phyloP scores from a whole-genome alignment of 345 rosid species.

The Camelina neglecta region DNA sequence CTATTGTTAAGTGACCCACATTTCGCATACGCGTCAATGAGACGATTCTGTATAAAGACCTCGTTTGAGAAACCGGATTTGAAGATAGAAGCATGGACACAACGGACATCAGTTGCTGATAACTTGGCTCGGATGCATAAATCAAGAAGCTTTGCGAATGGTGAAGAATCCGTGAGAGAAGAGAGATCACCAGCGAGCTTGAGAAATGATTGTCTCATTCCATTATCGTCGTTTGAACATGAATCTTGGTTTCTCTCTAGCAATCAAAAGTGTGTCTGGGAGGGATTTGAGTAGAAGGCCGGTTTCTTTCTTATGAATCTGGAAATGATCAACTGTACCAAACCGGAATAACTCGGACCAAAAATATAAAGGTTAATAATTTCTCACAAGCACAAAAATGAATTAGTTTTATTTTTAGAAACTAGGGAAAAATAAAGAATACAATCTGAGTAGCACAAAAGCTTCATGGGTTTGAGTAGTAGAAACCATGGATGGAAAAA shows the following conservation, averaged over 20 bases:
- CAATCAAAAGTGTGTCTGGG: background rate
- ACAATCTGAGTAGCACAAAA: constrained; percentile 29
- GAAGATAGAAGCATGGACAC: constrained; percentile 66
- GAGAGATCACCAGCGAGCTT: constrained; percentile 50
- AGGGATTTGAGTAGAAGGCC: background rate
- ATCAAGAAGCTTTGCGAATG: constrained; percentile 72
- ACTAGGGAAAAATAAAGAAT: constrained; percentile 43
- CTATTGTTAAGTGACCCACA: constrained; percentile 59
- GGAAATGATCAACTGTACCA: background rate
- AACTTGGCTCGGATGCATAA: constrained; percentile 53
- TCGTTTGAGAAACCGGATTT: constrained; percentile 56
- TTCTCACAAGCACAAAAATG: no score
- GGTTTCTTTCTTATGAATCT: no score
- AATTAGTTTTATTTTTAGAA: no score
- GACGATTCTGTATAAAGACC: constrained; percentile 68
- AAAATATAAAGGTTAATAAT: no score
- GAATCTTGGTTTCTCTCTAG: background rate
- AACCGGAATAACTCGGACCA: background rate
- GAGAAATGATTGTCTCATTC: constrained; percentile 62
- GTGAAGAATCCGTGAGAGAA: constrained; percentile 54
- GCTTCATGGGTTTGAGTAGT: constrained; percentile 21
- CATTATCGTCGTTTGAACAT: constrained; percentile 42
- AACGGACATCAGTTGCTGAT: constrained; percentile 45
- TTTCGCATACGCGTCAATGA: constrained; percentile 67
- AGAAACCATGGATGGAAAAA: background rate